Base-by-base conservation (phyloP, 164 flowering plant genomes). In the Sedum album region DNA sequence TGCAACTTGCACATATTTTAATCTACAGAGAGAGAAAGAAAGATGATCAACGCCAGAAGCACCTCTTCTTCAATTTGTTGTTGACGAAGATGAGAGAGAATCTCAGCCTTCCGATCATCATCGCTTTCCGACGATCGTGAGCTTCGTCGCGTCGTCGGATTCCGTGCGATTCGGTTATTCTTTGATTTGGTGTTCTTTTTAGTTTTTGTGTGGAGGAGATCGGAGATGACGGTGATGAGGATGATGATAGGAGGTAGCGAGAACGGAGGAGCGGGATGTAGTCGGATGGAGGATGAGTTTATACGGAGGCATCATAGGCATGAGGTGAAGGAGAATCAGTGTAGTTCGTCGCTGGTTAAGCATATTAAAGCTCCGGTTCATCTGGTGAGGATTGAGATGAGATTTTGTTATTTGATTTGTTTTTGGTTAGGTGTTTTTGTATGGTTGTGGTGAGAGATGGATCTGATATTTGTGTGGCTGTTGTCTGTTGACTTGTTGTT, bases 361-460 rank as follows among this genome's bases (percentile, higher is more conserved):
- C 70, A 72, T 46, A 14, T 72, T 67, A 72, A 72, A 36, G 74
- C 74, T 68, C 71, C 74, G 23, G 71, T 72, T 46, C 60, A 66
- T 64, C 71, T 72, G 30, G 74, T 70, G 65, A 62, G 48, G 48
- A 44, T 13, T 11, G 18, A 11, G 48, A 44, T 9, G 5, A 44
- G 10, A 20, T 21, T 21, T 49, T 49, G n/a, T 49, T n/a, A 6
- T 7, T 53, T 23, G 8, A 2, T 57, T 28, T 57, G 13, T 57
- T 57, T 57, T 57, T 28, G 33, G 6, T 57, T 28, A 13, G 62
- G 20, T 28, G 33, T 53, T 55, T 25, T 55, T 25, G 31, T 8
- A 2, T 55, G 2, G 61, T 25, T 26, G 0, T 53, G 30, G 60
- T 25, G 26, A 8, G 23, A 57, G 62, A 57, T 57, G 62, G 62